Evolutionary conservation across 176 grass and related monocot genomes (phyloP), one percentile per base, ranked within the genome.

Genomic region (Eleusine indica): DNA sequence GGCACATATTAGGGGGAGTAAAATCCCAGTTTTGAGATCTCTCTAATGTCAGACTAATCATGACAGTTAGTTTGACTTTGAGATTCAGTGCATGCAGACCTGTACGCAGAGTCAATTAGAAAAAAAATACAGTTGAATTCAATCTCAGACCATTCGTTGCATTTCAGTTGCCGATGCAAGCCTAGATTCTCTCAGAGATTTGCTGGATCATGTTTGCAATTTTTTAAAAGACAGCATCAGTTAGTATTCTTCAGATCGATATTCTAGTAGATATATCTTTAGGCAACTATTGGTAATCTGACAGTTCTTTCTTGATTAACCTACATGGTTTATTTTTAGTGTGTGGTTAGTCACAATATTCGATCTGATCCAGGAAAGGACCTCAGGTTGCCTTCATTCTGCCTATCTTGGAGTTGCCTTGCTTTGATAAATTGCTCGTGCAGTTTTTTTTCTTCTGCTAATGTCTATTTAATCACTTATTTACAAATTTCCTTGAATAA

Each of bases 141-240:
- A 63, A 53, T 29, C 3, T 28, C 14, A 53, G 40, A 68, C 35
- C 30, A 64, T 87, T 79, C 84, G 18, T 79, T 87, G 75, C 79
- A 90, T 62, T 64, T 74, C 40, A 12, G 69, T 58, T 60, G 68
- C 5, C 18, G 49, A 87, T 74, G 62, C 22, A 79, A 52, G 61
- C 88, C 75, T 90, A 87, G 88, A 90, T 90, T 90, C 73, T 86
- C 88, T 83, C 62, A 83, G 84, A 71, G 88, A 90, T 87, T 80
- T 90, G 84, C 84, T 90, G 67, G 84, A 87, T 80, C 69, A 11
- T 87, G 74, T 83, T 64, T 58, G 21, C 29, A 16, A 13, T 61
- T 73, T 78, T 82, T 86, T 77, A 68, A 7, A 51, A 73, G 67
- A 77, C 57, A 25, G 13, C 39, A 18, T 17, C 64, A 60, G 57